phyloP scores from a whole-genome alignment of 352 stramenopile species.

The Globisporangium middletonii region DNA sequence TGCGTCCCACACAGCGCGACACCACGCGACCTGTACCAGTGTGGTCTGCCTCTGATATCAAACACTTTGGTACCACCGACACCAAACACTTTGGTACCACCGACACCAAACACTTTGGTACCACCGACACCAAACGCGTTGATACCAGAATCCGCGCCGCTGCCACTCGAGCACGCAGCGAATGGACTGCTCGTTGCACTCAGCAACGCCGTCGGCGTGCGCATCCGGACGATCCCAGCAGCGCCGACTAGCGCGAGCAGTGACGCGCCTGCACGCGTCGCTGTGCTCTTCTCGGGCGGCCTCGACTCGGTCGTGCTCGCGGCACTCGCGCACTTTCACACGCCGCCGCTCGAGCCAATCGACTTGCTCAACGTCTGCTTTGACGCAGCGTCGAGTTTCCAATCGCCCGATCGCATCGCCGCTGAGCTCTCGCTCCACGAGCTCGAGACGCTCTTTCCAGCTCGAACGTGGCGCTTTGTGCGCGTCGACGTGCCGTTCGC shows the following conservation, averaged over 20 bases:
- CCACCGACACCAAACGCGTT: too few relatives aligned
- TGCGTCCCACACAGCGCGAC: background rate
- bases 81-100: too few relatives aligned
- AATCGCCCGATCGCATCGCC: slow-evolving; percentile 89
- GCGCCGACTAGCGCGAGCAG: background rate
- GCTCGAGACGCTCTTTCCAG: slow-evolving; percentile 79
- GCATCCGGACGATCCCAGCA: slow-evolving; percentile 62
- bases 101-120: too few relatives aligned
- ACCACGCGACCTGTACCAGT: slow-evolving; percentile 26
- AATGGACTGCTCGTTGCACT: slow-evolving; percentile 57
- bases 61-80: too few relatives aligned
- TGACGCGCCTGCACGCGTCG: slow-evolving; percentile 36
- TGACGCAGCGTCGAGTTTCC: slow-evolving; percentile 45
- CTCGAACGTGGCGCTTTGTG: slow-evolving; percentile 81
- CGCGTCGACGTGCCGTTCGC: slow-evolving; percentile 74
- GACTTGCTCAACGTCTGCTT: slow-evolving; percentile 96
- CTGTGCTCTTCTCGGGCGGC: slow-evolving; percentile 95
- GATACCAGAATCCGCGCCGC: too few relatives aligned
- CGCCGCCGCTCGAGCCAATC: slow-evolving; percentile 53
- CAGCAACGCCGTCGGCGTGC: slow-evolving; percentile 70
- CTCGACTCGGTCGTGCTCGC: slow-evolving; percentile 95
- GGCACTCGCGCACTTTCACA: slow-evolving; percentile 80
- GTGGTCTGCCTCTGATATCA: slow-evolving; percentile 12
- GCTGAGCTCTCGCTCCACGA: slow-evolving; percentile 79
- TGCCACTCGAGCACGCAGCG: slow-evolving; percentile 20